Base-by-base conservation (phyloP, 179 eudicot species). In the Silene noctiflora region DNA sequence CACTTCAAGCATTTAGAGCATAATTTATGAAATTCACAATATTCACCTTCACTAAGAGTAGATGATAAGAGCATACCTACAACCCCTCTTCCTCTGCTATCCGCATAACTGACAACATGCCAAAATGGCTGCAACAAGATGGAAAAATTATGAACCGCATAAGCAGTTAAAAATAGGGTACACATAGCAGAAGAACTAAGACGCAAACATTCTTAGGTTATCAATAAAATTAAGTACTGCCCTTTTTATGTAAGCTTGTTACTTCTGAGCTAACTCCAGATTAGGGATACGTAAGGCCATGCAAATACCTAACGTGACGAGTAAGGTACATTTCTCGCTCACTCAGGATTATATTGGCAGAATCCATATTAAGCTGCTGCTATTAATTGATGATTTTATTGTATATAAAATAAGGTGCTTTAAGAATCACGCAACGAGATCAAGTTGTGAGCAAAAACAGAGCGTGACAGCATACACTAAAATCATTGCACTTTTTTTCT, bases 21-120 rank as follows among this genome's bases (percentile, higher is more conserved):
- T 46, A 3, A 46, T 24, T 69, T 53, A 71, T 14, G 33, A 66
- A 76, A 46, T 14, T 72, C 6, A 16, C 68, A 67, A 31, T 24
- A 13, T 12, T 35, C 6, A 39, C 19, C 20, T 70, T 31, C 11
- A 4, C 3, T 44, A 66, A n/a, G 5, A 74, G 29, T 62, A 69
- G 53, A 75, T 6, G 42, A 27, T 19, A 67, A 66, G 14, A 64
- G 29, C 87, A 86, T 83, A 92, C 98, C 97, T 31, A 94, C 95
- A 77, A 94, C 98, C n/a, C 98, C 98, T 81, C 96, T 88, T 81
- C 97, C 92, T 90, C 96, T 92, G 69, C 85, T 87, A 77, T 83
- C 81, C 20, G 77, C 56, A 79, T 78, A 87, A 83, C 85, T 87
- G 53, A 92, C 88, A 79, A 90, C 92, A 25, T 83, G 91, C 91